Evolutionary conservation across 2,329 filamentous ascomycete species (phyloP).

Genomic region (Tolypocladium endophyticum): DNA sequence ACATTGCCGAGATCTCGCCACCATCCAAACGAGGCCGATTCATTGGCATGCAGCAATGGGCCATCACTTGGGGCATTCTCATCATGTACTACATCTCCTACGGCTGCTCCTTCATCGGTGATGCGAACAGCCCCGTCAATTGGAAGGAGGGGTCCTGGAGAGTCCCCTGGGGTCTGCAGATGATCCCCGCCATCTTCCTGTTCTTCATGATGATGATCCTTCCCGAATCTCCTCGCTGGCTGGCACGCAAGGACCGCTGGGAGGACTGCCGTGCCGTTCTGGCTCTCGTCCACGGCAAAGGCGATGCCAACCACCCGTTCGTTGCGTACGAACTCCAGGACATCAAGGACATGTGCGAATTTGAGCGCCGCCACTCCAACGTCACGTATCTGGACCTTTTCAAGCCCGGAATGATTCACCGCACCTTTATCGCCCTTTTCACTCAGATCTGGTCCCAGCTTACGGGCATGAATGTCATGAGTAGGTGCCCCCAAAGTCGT

Average conservation of each 20-base stretch:
- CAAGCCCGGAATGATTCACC: slow-evolving; percentile 51
- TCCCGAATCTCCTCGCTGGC: slow-evolving; percentile 53
- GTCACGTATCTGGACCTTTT: slow-evolving; percentile 65
- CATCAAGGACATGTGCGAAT: slow-evolving; percentile 63
- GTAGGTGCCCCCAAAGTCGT: slow-evolving; percentile 21
- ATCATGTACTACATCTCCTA: slow-evolving; percentile 62
- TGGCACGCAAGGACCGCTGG: slow-evolving; percentile 51
- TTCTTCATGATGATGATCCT: slow-evolving; percentile 49
- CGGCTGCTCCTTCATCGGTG: slow-evolving; percentile 49
- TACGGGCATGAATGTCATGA: slow-evolving; percentile 47
- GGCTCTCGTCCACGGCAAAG: slow-evolving; percentile 53
- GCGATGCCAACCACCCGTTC: slow-evolving; percentile 52
- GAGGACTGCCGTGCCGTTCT: slow-evolving; percentile 44
- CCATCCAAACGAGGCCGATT: slow-evolving; percentile 51
- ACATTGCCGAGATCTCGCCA: slow-evolving; percentile 53
- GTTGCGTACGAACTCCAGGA: slow-evolving; percentile 60
- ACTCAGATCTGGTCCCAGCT: slow-evolving; percentile 48
- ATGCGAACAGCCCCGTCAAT: slow-evolving; percentile 12
- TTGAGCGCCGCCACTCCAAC: slow-evolving; percentile 59
- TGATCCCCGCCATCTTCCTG: slow-evolving; percentile 49
- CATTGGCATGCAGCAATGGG: slow-evolving; percentile 63
- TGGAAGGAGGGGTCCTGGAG: slow-evolving; percentile 47
- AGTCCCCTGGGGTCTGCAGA: slow-evolving; percentile 55
- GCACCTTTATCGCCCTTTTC: slow-evolving; percentile 39
- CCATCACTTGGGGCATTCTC: slow-evolving; percentile 57